phyloP scores from a whole-genome alignment of 1,284 basidiomycete species.

The Polyporus tsugae region DNA sequence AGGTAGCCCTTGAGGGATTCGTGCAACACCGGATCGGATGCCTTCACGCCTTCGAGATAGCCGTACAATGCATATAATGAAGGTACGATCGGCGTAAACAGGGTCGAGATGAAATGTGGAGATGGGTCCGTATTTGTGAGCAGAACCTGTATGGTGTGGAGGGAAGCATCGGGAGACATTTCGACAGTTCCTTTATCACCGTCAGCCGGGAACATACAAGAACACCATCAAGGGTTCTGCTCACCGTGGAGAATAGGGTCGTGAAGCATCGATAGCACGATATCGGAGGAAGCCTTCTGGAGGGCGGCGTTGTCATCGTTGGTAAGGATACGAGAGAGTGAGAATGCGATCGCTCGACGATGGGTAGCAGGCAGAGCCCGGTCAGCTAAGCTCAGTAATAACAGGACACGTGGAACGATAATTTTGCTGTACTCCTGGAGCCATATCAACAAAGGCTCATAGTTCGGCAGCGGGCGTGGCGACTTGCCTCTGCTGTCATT shows the following conservation, averaged over 20 bases:
- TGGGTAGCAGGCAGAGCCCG: constrained; percentile 50
- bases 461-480: neutral
- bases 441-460: neutral
- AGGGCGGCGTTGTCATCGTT: constrained; percentile 39
- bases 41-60: constrained; percentile 59
- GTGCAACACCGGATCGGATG: constrained; percentile 67
- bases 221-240: neutral
- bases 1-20: constrained; percentile 68
- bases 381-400: constrained; percentile 51
- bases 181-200: constrained; percentile 15
- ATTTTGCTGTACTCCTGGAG: constrained; percentile 66
- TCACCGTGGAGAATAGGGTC: constrained; percentile 47
- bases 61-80: constrained; percentile 72
- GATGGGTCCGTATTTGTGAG: constrained; percentile 83
- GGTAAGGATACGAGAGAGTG: constrained; percentile 69
- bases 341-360: constrained; percentile 71
- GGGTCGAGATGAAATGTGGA: constrained; percentile 65
- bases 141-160: constrained; percentile 61
- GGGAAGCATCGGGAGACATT: constrained; percentile 47
- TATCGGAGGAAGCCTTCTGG: constrained; percentile 46
- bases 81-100: constrained; percentile 75
- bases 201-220: neutral
- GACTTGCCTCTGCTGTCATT: constrained; percentile 60
- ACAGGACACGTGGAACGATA: constrained; percentile 63
- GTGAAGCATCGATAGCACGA: constrained; percentile 56